Percentiles rank a stretch among this genome's conserved stretches.
Conservation (phyloP, 2,329 filamentous ascomycete genomes). For the Kalmusia sp. region DNA sequence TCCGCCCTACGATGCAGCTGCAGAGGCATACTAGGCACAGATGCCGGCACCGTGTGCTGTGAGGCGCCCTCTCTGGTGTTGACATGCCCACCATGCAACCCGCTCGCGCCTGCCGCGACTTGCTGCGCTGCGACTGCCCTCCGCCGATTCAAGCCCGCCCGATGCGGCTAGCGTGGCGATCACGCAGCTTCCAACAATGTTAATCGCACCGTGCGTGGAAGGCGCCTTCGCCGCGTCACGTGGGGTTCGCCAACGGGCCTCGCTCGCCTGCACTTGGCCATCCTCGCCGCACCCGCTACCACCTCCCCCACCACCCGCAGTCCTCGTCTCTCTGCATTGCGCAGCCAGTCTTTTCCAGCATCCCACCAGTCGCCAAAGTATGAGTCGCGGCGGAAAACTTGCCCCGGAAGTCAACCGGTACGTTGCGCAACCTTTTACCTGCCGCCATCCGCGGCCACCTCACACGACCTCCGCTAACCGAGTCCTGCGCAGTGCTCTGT, state of each 20-base stretch:
- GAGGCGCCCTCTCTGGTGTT: too few relatives aligned
- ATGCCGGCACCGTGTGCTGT: too few relatives aligned
- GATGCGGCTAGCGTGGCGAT: not conserved
- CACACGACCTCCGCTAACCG: conserved; percentile 43
- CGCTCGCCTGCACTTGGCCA: conserved; percentile 3
- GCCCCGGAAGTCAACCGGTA: conserved; percentile 99
- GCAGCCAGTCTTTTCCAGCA: conserved; percentile 29
- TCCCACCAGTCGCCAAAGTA: conserved; percentile 64
- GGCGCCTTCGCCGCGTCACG: not conserved
- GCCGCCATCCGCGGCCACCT: conserved; percentile 25
- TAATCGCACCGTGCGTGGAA: too few relatives aligned
- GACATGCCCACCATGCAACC: too few relatives aligned
- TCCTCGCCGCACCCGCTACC: conserved; percentile 14
- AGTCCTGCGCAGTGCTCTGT: conserved; percentile 78
- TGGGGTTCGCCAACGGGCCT: not conserved
- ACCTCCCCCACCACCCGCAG: conserved; percentile 16
- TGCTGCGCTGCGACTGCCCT: conserved; percentile 7
- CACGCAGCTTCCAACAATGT: too few relatives aligned
- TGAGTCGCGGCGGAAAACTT: conserved; percentile 96
- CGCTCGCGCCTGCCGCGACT: not conserved
- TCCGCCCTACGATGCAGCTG: too few relatives aligned
- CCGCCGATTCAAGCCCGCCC: not conserved
- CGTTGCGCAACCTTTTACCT: conserved; percentile 48
- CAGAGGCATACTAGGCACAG: too few relatives aligned
- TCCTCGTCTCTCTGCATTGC: conserved; percentile 18